Conservation (phyloP, 441 rosid species). For the Eruca vesicaria region DNA sequence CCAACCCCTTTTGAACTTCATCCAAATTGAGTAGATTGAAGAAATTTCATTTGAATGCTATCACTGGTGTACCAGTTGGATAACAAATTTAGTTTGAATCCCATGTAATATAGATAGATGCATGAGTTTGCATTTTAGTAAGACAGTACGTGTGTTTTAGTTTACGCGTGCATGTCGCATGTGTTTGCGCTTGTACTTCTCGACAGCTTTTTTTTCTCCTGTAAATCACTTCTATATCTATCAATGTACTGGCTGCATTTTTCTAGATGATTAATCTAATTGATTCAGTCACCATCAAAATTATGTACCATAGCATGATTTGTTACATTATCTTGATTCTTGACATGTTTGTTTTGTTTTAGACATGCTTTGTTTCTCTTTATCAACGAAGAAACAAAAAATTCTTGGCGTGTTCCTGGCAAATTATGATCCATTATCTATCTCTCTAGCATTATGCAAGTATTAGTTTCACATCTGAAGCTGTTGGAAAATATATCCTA, state of each 20-base stretch:
- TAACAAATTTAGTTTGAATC: too few relatives aligned
- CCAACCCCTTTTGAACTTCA: too few relatives aligned
- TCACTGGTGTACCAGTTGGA: background rate
- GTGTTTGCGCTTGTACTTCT: background rate
- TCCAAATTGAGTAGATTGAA: background rate
- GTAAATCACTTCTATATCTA: background rate
- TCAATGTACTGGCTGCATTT: background rate
- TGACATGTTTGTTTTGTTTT: background rate
- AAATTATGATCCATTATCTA: background rate
- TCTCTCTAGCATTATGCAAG: background rate
- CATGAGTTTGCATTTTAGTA: background rate
- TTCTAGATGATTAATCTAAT: background rate
- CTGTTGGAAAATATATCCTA: too few relatives aligned
- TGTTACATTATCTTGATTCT: background rate
- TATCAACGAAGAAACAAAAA: background rate
- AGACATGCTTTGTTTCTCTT: background rate
- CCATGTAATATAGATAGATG: background rate
- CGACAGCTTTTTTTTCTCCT: background rate
- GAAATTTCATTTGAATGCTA: background rate
- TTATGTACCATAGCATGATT: background rate
- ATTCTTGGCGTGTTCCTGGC: background rate
- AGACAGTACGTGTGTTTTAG: too few relatives aligned
- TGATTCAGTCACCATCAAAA: background rate
- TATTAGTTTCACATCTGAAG: background rate
- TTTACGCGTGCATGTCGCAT: background rate